A percentile compares a stretch with the other conserved stretches of the same genome.
phyloP scores from a whole-genome alignment of 2,329 filamentous ascomycete genomes.

The Penicillium olsonii region DNA sequence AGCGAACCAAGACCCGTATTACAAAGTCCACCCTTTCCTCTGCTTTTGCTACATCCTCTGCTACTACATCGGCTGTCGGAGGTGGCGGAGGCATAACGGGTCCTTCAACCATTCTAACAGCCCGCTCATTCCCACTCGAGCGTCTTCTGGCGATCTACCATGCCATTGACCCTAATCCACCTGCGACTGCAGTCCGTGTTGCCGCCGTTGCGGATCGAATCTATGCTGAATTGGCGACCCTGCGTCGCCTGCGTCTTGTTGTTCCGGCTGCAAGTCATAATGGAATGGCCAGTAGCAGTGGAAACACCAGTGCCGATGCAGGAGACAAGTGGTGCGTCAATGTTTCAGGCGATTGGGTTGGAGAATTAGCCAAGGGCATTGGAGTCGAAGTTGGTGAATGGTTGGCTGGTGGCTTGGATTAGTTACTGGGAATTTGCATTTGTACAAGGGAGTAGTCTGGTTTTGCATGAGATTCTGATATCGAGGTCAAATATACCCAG shows the following conservation, averaged over 20 bases:
- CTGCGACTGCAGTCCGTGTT: conserved; percentile 40
- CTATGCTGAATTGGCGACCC: conserved; percentile 48
- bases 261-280: conserved; percentile 42
- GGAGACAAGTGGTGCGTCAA: conserved; percentile 52
- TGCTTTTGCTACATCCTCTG: conserved; percentile 42
- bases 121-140: conserved; percentile 48
- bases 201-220: conserved; percentile 45
- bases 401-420: conserved; percentile 43
- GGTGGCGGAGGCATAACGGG: conserved; percentile 36
- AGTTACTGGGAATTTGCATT: neutral
- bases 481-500: conserved; percentile 15
- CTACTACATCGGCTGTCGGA: conserved; percentile 35
- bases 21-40: conserved; percentile 44
- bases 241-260: conserved; percentile 49
- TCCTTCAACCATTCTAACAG: conserved; percentile 42
- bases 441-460: neutral
- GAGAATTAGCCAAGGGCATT: conserved; percentile 46
- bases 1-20: conserved; percentile 41
- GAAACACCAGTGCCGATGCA: conserved; percentile 40
- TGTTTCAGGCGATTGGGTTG: conserved; percentile 50
- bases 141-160: conserved; percentile 51
- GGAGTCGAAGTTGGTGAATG: conserved; percentile 50
- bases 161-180: conserved; percentile 49
- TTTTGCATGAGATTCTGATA: conserved; percentile 7
- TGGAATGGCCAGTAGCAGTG: conserved; percentile 33